These are phyloP conservation scores for Annona squamosa DNA, from an alignment of 164 flowering plant genomes.

Conservation along the genomic window DNA sequence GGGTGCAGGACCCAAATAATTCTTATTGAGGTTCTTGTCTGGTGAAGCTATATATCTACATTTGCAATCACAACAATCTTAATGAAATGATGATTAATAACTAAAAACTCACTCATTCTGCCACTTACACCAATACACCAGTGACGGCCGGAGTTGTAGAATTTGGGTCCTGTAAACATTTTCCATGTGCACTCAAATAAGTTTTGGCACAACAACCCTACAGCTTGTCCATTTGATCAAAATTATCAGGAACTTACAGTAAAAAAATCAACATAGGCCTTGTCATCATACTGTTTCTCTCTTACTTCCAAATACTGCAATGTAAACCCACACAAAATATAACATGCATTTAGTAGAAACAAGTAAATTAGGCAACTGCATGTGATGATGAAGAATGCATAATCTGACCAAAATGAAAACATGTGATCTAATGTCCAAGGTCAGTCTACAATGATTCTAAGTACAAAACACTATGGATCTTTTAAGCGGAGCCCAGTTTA, in stretches of 20 bases:
- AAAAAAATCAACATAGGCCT: constrained; percentile 69
- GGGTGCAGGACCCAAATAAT: constrained; percentile 88
- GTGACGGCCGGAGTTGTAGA: constrained; percentile 53
- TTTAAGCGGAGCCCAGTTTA: no score
- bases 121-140: constrained; percentile 78
- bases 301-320: constrained; percentile 86
- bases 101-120: neutral
- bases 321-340: constrained; percentile 7
- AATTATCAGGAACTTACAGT: constrained; percentile 45
- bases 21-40: constrained; percentile 57
- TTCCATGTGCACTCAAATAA: neutral
- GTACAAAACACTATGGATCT: no score
- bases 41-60: constrained; percentile 79
- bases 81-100: neutral
- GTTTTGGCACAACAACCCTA: neutral
- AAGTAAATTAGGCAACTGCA: no score
- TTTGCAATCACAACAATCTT: neutral
- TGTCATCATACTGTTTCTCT: constrained; percentile 90
- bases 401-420: no score
- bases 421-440: no score
- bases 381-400: no score
- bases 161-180: constrained; percentile 43
- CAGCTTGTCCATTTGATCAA: neutral
- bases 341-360: neutral
- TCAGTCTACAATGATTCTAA: no score